phyloP scores from a whole-genome alignment of 495 filamentous ascomycete species.

The Daldinia childiae region DNA sequence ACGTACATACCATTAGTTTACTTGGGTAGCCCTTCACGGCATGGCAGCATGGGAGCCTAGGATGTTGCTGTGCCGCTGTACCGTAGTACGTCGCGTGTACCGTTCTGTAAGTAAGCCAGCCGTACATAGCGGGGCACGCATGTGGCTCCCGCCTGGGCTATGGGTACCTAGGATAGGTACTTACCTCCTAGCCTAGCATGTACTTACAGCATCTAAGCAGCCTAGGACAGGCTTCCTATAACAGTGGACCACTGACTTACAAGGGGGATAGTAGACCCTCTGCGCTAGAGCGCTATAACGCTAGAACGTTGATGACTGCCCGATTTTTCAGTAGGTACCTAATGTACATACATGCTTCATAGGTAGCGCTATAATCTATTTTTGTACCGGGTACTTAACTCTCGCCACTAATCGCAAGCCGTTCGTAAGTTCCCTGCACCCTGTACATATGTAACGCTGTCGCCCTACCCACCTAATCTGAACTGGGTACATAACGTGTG shows the following conservation, averaged over 20 bases:
- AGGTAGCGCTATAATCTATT: constrained; percentile 11
- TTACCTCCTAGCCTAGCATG: constrained; percentile 2
- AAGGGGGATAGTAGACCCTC: constrained; percentile 19
- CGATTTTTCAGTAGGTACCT: constrained; percentile 8
- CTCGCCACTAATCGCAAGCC: constrained; percentile 1
- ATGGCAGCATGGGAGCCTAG: constrained; percentile 30
- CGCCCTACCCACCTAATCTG: constrained; percentile 12
- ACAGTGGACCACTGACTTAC: constrained; percentile 8
- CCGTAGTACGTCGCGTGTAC: constrained; percentile 26
- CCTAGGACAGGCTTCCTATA: neutral
- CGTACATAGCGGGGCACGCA: constrained; percentile 35
- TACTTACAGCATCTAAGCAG: neutral
- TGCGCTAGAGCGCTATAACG: constrained; percentile 12
- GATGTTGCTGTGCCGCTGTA: constrained; percentile 7
- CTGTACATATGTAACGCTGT: constrained; percentile 5
- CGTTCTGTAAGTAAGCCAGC: constrained; percentile 35
- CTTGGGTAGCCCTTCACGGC: constrained; percentile 7
- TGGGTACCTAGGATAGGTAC: too few species aligned
- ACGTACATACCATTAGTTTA: neutral
- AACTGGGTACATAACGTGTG: constrained; percentile 34
- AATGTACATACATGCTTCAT: neutral
- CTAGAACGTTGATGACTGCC: constrained; percentile 31
- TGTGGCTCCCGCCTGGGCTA: constrained; percentile 28
- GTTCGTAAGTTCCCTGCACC: constrained; percentile 20
- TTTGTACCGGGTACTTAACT: constrained; percentile 22